Evolutionary conservation across 176 grass and related monocot genomes (phyloP).

Genomic region (Hyparrhenia diplandra): DNA sequence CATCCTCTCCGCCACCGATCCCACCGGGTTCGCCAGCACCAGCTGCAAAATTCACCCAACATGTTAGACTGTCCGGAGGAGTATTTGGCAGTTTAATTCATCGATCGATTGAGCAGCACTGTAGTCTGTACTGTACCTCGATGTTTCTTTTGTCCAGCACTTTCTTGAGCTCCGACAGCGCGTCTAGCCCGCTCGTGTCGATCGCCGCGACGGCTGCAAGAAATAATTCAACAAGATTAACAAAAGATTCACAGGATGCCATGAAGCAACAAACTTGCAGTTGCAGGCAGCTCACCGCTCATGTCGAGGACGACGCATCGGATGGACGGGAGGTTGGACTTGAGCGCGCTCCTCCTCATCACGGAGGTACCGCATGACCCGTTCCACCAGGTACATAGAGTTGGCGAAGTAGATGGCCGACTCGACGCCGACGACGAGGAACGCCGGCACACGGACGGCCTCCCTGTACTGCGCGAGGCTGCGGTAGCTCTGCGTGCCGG

Average conservation of each 20-base stretch:
- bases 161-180: constrained; percentile 72
- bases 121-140: constrained; percentile 44
- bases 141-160: constrained; percentile 63
- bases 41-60: constrained; percentile 48
- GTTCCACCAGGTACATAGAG: constrained; percentile 77
- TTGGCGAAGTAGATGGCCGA: constrained; percentile 94
- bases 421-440: constrained; percentile 83
- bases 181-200: constrained; percentile 85
- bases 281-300: constrained; percentile 38
- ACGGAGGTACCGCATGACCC: constrained; percentile 69
- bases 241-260: no score
- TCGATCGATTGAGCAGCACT: background rate
- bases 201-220: constrained; percentile 72
- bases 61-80: no score
- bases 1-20: constrained; percentile 67
- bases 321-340: constrained; percentile 49
- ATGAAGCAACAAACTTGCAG: no score
- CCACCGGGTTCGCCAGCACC: constrained; percentile 83
- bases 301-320: constrained; percentile 82
- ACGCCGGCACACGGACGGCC: constrained; percentile 54
- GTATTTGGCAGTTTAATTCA: background rate
- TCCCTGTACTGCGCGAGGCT: constrained; percentile 78
- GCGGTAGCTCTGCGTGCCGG: constrained; percentile 81
- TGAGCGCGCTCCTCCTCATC: constrained; percentile 85
- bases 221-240: background rate